A percentile compares a stretch with the other conserved stretches of the same genome.
Evolutionary conservation across 2,329 filamentous ascomycete genomes (phyloP).

Genomic region (Laburnicola sp.): DNA sequence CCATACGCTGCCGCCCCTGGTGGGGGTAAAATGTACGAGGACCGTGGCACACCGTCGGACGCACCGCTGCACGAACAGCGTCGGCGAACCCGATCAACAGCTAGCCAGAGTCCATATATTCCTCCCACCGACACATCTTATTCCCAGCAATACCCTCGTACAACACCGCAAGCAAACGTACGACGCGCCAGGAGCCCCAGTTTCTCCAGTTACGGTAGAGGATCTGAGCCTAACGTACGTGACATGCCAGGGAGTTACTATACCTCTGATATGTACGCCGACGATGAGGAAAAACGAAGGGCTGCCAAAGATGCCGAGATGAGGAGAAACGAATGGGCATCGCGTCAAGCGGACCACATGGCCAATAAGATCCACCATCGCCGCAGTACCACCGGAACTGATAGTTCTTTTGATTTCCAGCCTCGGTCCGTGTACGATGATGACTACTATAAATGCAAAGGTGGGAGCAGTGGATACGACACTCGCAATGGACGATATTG

Average conservation of each 20-base stretch:
- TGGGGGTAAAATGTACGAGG: constrained; percentile 59
- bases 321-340: constrained; percentile 29
- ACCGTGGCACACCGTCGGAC: constrained; percentile 35
- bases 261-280: constrained; percentile 36
- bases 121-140: constrained; percentile 26
- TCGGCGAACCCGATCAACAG: constrained; percentile 37
- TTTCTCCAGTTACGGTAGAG: constrained; percentile 39
- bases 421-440: constrained; percentile 37
- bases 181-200: constrained; percentile 40
- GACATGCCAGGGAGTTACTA: constrained; percentile 39
- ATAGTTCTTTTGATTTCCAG: constrained; percentile 34
- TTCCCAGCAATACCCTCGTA: constrained; percentile 29
- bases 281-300: constrained; percentile 36
- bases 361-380: constrained; percentile 23
- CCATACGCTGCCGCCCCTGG: constrained; percentile 65
- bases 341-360: constrained; percentile 23
- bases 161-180: constrained; percentile 21
- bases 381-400: constrained; percentile 29
- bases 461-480: constrained; percentile 33
- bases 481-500: constrained; percentile 33
- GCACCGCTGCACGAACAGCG: constrained; percentile 26
- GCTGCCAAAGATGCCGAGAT: constrained; percentile 37
- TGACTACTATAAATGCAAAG: constrained; percentile 34
- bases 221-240: constrained; percentile 39
- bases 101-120: constrained; percentile 35